Base-by-base conservation (phyloP, 192 early-diverging fungal genomes). In the Entomortierella parvispora region DNA sequence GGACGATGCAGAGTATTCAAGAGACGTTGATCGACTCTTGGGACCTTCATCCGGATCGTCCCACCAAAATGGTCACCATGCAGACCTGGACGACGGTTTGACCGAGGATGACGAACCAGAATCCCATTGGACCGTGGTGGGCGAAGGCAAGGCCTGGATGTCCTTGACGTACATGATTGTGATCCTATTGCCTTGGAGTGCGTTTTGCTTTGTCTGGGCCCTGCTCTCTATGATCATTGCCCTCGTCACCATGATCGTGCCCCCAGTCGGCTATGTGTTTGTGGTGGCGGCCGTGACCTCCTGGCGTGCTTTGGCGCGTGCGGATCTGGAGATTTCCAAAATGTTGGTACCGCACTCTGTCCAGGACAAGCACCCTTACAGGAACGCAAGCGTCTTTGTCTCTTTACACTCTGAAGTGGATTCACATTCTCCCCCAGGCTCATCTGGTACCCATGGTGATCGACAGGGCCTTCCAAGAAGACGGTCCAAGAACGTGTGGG, bases 161-260 rank as follows among this genome's bases (percentile, higher is more conserved):
- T 51, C 44, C 10, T 23, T 77, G 9, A 29, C 33, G 2, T 77
- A 64, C 28, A 20, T 58, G 2, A 8, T 77, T 10, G 8, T 68
- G 2, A 55, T 61, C 12, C 45, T 77, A 7, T 23, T 77, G 6
- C 74, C 74, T 2, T 68, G 65, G 60, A 8, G 65, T 14, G 29
- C 63, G 1, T 68, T 77, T 48, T 68, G 65, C n/a, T 77, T 68
- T 58, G 37, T 57, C 42, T 77, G 74, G 74, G 64, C 74, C 2
- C 25, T 77, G n/a, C 48, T 49, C 0, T 62, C 65, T 14, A 17
- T 25, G 18, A 44, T 77, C 34, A 37, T 68, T 12, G 32, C 63
- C 3, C 45, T 50, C 0, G 48, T 68, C 11, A 55, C 29, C 0
- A 55, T 77, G 59, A 64, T 68, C 33, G 18, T 77, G 29, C 74